Evolutionary conservation across 148 eudicot genomes (phyloP), one percentile per base, ranked within the genome.

Genomic region (Nepenthes mirabilis): DNA sequence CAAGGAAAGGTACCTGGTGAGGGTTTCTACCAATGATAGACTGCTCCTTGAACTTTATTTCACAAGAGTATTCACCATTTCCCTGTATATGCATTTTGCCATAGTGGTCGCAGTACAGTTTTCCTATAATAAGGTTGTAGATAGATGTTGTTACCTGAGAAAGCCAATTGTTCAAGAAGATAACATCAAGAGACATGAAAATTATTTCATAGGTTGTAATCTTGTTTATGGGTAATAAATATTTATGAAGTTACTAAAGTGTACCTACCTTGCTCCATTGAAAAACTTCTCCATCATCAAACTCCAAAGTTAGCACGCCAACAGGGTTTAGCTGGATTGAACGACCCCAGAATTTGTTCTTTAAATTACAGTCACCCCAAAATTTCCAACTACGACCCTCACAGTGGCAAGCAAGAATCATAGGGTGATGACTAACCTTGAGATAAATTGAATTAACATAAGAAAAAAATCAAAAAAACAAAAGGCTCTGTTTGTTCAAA

Each of bases 11-110:
- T 68, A 91, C 98, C 96, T 91, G 96, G 74, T 75, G 88, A 51
- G 98, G 96, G 79, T 70, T 86, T 62, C 88, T 80, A 47, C 85
- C 96, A 48, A 91, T 91, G 65, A 91, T 71, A 50, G 94, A 83
- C 62, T 85, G 98, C 58, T 83, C 90, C 77, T 91, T 91, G 76
- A 88, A 91, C 79, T 85, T 88, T 57, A 91, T 87, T 62, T 86
- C 85, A 74, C 98, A 91, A 9, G 98, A 91, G 74, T 91, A 72
- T 57, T 83, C 68, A 43, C 80, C 81, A 66, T 79, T 82, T 52
- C 98, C 88, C 68, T 71, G 79, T 53, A 91, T 88, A 61, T 80
- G 78, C 98, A 91, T 91, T 52, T 70, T 83, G 13, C 98, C 98
- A 74, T 88, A 91, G 83, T 91, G 98, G 65, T 86, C 85, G 57